These are phyloP conservation scores for Pochonia chlamydosporia DNA, from an alignment of 2,329 filamentous ascomycete species.

Conservation along the genomic window DNA sequence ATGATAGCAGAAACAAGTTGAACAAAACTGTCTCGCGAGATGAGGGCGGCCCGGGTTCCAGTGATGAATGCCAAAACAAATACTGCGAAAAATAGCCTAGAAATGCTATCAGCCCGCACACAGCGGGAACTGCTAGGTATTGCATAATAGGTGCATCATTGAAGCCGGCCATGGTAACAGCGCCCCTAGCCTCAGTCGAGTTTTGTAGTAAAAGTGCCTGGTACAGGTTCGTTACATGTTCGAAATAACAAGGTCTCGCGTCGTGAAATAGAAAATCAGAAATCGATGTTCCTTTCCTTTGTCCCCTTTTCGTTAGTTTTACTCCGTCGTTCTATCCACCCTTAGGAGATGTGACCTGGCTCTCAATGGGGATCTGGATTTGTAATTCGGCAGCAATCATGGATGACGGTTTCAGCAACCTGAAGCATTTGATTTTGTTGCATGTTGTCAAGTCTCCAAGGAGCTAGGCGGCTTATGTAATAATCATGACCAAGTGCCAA, in stretches of 20 bases:
- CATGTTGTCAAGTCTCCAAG: no score
- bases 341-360: no score
- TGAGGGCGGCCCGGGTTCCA: slow-evolving; percentile 56
- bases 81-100: slow-evolving; percentile 68
- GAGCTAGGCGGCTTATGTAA: no score
- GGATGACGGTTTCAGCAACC: no score
- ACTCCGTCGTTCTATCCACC: no score
- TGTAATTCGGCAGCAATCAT: no score
- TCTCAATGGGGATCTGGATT: no score
- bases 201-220: neutral
- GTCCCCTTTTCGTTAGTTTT: no score
- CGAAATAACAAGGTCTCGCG: neutral
- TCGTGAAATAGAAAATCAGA: no score
- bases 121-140: slow-evolving; percentile 61
- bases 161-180: slow-evolving; percentile 34
- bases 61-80: slow-evolving; percentile 54
- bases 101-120: slow-evolving; percentile 60
- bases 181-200: neutral
- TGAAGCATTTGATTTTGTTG: no score
- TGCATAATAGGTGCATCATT: slow-evolving; percentile 38
- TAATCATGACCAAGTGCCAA: no score
- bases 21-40: slow-evolving; percentile 53
- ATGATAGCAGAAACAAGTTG: slow-evolving; percentile 57
- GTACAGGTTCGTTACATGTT: neutral
- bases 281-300: no score